Evolutionary conservation across 1,284 basidiomycete genomes (phyloP), one percentile per base, ranked within the genome.

Genomic region (Microbotryum lychnidis-dioicae): DNA sequence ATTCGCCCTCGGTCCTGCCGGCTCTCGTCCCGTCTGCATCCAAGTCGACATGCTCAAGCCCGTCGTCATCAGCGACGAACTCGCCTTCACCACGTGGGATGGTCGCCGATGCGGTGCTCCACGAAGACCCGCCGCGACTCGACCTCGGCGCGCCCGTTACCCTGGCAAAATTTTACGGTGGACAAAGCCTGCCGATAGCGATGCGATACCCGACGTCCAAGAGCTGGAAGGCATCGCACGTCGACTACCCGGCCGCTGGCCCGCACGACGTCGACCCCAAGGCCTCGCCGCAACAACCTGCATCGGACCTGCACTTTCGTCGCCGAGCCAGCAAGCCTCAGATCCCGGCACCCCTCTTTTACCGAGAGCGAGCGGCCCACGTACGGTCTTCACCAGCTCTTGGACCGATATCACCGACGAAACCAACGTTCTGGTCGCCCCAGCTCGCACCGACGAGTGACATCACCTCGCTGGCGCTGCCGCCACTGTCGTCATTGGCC

Each of bases 101-200:
- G 44, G 21, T 23, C 25, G 20, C 45, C 4, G 16, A 16, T 29
- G 59, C 25, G 10, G 51, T 27, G n/a, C n/a, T 57, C 9, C 27
- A 61, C 2, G 56, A 44, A 16, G 66, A 68, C 6, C 66, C 66
- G 18, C 66, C 66, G 5, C 12, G 49, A 18, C 66, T 68, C 59
- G 64, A 65, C 50, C 61, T 68, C 25, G 27, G 27, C 31, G 51
- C 51, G 1, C 66, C 66, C 1, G 61, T 64, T 21, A 60, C 58
- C 1, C 55, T 57, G 50, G 50, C 54, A 53, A 53, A 57, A 29
- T 59, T 63, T 56, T 65, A 53, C 50, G 56, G 59, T 29, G 61
- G 54, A 2, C 58, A 62, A 31, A 60, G 60, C 2, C 60, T 68
- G 4, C 66, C 66, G 8, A 44, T 45, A 45, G 60, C 37, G 6